A percentile compares a stretch with the other conserved stretches of the same genome.
These are phyloP conservation scores for Pichia sporocuriosa DNA, from an alignment of 805 yeast genomes.

Conservation along the genomic window DNA sequence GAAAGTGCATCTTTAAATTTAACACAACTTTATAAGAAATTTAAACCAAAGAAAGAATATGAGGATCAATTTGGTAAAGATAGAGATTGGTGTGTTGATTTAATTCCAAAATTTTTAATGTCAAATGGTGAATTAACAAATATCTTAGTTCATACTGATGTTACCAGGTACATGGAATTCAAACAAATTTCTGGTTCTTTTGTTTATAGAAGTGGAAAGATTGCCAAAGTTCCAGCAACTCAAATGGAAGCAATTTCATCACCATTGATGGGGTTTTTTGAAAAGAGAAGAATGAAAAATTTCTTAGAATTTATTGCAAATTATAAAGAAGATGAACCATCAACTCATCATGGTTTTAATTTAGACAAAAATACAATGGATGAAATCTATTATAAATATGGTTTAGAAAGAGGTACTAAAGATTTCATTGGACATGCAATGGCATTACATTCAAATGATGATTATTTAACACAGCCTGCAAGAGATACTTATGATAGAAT, in stretches of 20 bases:
- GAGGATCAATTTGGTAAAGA: slow-evolving; percentile 76
- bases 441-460: slow-evolving; percentile 95
- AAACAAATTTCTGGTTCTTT: slow-evolving; percentile 95
- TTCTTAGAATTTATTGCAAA: slow-evolving; percentile 82
- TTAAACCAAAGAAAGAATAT: slow-evolving; percentile 74
- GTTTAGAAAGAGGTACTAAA: slow-evolving; percentile 86
- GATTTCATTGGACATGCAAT: slow-evolving; percentile 98
- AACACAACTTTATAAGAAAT: slow-evolving; percentile 68
- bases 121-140: slow-evolving; percentile 96
- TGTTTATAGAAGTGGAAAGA: slow-evolving; percentile 82
- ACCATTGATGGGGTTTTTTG: slow-evolving; percentile 92
- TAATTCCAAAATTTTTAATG: slow-evolving; percentile 95
- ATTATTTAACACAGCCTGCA: slow-evolving; percentile 81
- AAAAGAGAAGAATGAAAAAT: slow-evolving; percentile 89
- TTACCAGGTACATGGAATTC: slow-evolving; percentile 91
- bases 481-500: slow-evolving; percentile 87
- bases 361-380: slow-evolving; percentile 87
- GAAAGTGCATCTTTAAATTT: slow-evolving; percentile 82
- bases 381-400: slow-evolving; percentile 81
- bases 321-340: slow-evolving; percentile 68
- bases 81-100: slow-evolving; percentile 96
- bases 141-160: slow-evolving; percentile 91
- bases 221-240: slow-evolving; percentile 91
- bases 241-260: slow-evolving; percentile 88
- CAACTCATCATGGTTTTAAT: slow-evolving; percentile 82